Base-by-base conservation (phyloP, 139 green algal species). In the Gonium pectorale region DNA sequence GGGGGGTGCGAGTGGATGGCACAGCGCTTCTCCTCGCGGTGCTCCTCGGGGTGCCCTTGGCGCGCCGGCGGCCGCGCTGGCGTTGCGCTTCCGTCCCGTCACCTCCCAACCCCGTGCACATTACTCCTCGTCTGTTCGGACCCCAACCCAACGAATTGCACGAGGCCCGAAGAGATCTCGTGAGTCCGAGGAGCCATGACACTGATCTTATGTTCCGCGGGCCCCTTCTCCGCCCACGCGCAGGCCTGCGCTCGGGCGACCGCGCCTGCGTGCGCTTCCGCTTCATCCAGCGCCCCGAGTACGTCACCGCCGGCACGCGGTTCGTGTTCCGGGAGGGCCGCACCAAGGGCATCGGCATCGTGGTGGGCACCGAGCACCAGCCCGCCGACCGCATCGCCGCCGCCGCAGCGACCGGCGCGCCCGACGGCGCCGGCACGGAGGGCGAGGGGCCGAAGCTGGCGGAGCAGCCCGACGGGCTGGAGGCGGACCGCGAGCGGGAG, bases 271-370 rank as follows among this genome's bases (percentile, higher is more conserved):
- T 98, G 62, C 93, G 95, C 60, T 99, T 98, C 91, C 85, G 80
- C 63, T 98, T 98, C 89, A 77, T 97, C 67, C 93, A 97, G 86
- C 89, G 92, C 33, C 96, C 96, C 21, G 96, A 98, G 89, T 98
- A 96, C 86, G 79, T 98, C 11, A 90, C 84, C 19, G 46, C 82
- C 49, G 94, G 94, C 64, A 95, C 92, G 0, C 90, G 95, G 41
- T 97, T 98, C 72, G 94, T 98, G 81, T 98, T 98, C 86, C 89
- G 96, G 2, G 96, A 98, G 91, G 96, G 96, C 0, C 86, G 93
- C 68, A 98, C 96, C 71, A 98, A 98, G 88, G 96, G 95, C 71
- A 97, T 98, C 75, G 95, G 95, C n/a, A 90, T 97, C 78, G 88
- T 97, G 2, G 88, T 96, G 44, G 88, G 74, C 60, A 93, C 88